phyloP scores from a whole-genome alignment of 23 red algal genomes.

The Gracilaria vermiculophylla region DNA sequence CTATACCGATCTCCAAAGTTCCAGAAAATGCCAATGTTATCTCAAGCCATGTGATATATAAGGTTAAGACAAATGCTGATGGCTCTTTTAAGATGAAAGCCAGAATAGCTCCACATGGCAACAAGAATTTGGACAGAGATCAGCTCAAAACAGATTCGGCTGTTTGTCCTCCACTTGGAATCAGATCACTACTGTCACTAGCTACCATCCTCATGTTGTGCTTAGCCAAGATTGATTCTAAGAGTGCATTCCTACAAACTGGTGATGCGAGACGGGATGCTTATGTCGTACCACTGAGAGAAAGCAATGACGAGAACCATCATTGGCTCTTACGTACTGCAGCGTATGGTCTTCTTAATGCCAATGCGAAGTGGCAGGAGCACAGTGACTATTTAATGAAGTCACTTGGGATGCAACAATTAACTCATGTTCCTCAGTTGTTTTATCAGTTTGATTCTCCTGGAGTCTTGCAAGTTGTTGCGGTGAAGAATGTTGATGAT shows the following conservation, averaged over 20 bases:
- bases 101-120: background rate
- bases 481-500: conserved; percentile 44
- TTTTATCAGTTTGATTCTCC: conserved; percentile 13
- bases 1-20: background rate
- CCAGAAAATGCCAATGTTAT: conserved; percentile 11
- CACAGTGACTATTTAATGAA: background rate
- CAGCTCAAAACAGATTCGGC: background rate
- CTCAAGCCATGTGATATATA: conserved; percentile 15
- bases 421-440: conserved; percentile 27
- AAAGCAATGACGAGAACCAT: background rate
- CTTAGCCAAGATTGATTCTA: conserved; percentile 27
- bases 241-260: conserved; percentile 46
- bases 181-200: conserved; percentile 9
- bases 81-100: background rate
- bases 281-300: conserved; percentile 48
- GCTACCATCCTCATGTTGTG: conserved; percentile 5
- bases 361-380: too few relatives aligned
- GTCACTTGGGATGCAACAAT: background rate
- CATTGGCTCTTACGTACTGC: conserved; percentile 33
- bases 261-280: background rate
- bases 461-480: background rate
- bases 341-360: conserved; percentile 52
- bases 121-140: background rate
- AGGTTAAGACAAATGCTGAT: conserved; percentile 13
- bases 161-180: background rate